A percentile compares a stretch with the other conserved stretches of the same genome.
Evolutionary conservation across 306 rosid genomes (phyloP).

Genomic region (Cucurbita moschata): DNA sequence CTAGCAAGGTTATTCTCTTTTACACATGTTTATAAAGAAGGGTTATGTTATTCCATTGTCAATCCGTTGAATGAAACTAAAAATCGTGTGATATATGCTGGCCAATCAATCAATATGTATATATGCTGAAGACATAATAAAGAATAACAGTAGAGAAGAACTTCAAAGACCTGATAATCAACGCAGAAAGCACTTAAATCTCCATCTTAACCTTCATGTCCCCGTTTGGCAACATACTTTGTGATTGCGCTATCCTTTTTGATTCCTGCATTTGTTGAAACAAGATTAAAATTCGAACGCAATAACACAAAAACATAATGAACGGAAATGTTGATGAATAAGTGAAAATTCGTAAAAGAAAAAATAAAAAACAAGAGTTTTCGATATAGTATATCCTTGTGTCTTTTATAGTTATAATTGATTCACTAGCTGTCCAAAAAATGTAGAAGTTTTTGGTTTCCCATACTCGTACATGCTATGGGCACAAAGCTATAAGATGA

Average conservation of each 20-base stretch:
- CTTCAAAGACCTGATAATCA: constrained; percentile 4
- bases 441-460: neutral
- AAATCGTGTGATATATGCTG: neutral
- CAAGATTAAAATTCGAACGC: neutral
- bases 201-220: constrained; percentile 65
- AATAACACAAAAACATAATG: neutral
- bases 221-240: constrained; percentile 61
- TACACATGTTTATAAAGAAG: neutral
- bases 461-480: neutral
- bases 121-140: constrained; percentile 1
- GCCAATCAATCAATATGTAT: neutral
- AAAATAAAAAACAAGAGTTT: neutral
- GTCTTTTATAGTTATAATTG: neutral
- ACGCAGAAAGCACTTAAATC: constrained; percentile 18
- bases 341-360: neutral
- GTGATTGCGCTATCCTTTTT: constrained; percentile 68
- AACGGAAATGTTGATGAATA: neutral
- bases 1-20: neutral
- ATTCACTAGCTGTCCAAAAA: neutral
- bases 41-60: neutral
- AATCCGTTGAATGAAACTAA: neutral
- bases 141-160: neutral
- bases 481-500: neutral
- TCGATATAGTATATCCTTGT: neutral
- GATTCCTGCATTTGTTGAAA: constrained; percentile 37